phyloP scores from a whole-genome alignment of 768 basidiomycete genomes.

The Trametes elegans region DNA sequence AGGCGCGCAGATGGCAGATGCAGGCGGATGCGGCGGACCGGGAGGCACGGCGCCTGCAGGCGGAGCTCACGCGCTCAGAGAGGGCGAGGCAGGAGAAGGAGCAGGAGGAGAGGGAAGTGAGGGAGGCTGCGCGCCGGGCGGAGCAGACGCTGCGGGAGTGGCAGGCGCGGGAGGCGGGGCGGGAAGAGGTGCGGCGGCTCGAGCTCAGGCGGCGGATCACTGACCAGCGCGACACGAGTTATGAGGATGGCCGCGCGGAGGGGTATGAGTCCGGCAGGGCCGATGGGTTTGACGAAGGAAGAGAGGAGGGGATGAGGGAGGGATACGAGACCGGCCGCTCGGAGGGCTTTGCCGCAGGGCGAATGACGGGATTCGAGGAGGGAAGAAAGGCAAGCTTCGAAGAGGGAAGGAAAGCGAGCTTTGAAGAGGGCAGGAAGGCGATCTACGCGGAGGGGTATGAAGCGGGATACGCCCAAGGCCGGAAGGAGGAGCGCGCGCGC shows the following conservation, averaged over 20 bases:
- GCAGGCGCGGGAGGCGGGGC: constrained; percentile 42
- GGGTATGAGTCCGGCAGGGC: constrained; percentile 48
- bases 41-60: constrained; percentile 37
- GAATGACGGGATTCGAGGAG: constrained; percentile 33
- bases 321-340: constrained; percentile 27
- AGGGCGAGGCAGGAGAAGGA: constrained; percentile 41
- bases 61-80: constrained; percentile 38
- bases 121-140: constrained; percentile 42
- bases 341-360: constrained; percentile 33
- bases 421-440: constrained; percentile 32
- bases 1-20: constrained; percentile 45
- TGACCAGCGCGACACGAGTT: constrained; percentile 34
- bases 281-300: constrained; percentile 42
- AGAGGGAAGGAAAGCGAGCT: constrained; percentile 38
- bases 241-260: constrained; percentile 38
- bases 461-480: constrained; percentile 38
- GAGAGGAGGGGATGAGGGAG: constrained; percentile 35
- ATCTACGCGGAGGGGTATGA: constrained; percentile 38
- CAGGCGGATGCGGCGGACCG: constrained; percentile 47
- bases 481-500: constrained; percentile 49
- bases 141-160: constrained; percentile 43
- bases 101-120: constrained; percentile 40
- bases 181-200: constrained; percentile 41
- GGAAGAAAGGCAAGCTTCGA: constrained; percentile 33
- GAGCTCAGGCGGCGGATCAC: constrained; percentile 45